Percentiles rank a stretch among this genome's conserved stretches.
Evolutionary conservation across 73 alveolate species (phyloP).

Genomic region (Stentor roeselii): DNA sequence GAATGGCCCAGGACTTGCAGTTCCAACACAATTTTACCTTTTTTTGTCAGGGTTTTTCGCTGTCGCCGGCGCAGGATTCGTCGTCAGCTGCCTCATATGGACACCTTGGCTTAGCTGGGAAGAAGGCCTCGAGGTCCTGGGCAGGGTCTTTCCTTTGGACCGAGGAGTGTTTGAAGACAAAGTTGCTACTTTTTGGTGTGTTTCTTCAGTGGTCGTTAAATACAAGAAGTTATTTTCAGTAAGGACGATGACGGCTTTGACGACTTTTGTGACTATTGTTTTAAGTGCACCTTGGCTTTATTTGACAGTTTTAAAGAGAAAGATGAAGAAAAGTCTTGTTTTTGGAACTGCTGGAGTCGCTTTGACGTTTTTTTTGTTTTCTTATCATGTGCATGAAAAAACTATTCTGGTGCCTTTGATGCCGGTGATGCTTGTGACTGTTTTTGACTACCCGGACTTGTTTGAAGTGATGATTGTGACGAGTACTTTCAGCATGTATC

Average conservation of each 20-base stretch:
- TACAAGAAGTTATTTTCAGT: slow-evolving; percentile 22
- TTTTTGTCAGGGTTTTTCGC: not conserved
- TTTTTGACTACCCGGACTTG: not conserved
- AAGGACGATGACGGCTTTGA: not conserved
- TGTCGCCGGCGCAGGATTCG: slow-evolving; percentile 41
- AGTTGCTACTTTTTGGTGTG: slow-evolving; percentile 69
- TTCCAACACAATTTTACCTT: too few species aligned
- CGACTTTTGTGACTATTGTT: slow-evolving; percentile 23
- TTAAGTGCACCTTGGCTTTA: slow-evolving; percentile 18
- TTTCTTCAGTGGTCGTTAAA: slow-evolving; percentile 40
- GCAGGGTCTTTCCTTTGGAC: slow-evolving; percentile 64
- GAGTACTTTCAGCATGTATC: slow-evolving; percentile 12
- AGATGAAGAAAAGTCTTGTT: slow-evolving; percentile 12
- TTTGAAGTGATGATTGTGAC: not conserved
- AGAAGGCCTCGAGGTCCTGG: slow-evolving; percentile 22
- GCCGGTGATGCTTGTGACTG: slow-evolving; percentile 5
- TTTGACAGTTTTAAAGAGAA: not conserved
- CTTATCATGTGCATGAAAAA: slow-evolving; percentile 63
- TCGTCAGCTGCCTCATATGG: slow-evolving; percentile 29
- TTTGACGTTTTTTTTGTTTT: slow-evolving; percentile 45
- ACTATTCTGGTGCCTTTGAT: slow-evolving; percentile 48
- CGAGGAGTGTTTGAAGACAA: slow-evolving; percentile 68
- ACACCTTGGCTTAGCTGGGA: slow-evolving; percentile 41
- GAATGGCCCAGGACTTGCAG: not conserved
- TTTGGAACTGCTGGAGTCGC: slow-evolving; percentile 37